Evolutionary conservation across 2,329 filamentous ascomycete species (phyloP).

Genomic region (Fusarium albosuccineum): DNA sequence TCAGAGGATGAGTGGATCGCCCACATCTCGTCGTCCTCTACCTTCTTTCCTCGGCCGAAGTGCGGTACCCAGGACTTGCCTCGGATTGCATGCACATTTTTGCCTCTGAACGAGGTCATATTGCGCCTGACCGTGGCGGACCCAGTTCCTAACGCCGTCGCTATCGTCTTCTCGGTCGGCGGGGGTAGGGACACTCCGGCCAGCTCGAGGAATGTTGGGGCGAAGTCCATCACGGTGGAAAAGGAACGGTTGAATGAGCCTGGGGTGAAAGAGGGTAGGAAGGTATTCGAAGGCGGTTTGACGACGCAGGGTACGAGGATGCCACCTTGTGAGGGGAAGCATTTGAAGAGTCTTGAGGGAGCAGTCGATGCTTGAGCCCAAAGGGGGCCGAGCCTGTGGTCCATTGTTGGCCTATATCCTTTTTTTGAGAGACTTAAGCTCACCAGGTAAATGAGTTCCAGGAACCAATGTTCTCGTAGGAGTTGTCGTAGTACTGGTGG

Average conservation of each 20-base stretch:
- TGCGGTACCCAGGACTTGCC: slow-evolving; percentile 48
- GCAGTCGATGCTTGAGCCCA: slow-evolving; percentile 52
- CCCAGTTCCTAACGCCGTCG: neutral
- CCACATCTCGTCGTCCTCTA: neutral
- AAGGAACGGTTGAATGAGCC: neutral
- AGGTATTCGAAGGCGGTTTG: slow-evolving; percentile 24
- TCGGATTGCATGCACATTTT: slow-evolving; percentile 64
- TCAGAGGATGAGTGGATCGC: neutral
- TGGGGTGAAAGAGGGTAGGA: neutral
- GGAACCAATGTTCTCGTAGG: slow-evolving; percentile 16
- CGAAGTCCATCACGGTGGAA: slow-evolving; percentile 1
- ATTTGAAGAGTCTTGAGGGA: slow-evolving; percentile 53
- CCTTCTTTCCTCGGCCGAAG: neutral
- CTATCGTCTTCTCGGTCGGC: neutral
- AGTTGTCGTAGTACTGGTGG: slow-evolving; percentile 25
- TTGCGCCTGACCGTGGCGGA: neutral
- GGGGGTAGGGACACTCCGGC: neutral
- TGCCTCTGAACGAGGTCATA: slow-evolving; percentile 52
- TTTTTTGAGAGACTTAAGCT: neutral
- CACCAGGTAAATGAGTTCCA: slow-evolving; percentile 19
- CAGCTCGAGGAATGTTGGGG: neutral
- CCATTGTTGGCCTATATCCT: neutral
- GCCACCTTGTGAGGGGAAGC: slow-evolving; percentile 61
- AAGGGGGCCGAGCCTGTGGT: neutral
- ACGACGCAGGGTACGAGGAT: slow-evolving; percentile 65